Evolutionary conservation across 768 basidiomycete genomes (phyloP).

Genomic region (Floccularia luteovirens): DNA sequence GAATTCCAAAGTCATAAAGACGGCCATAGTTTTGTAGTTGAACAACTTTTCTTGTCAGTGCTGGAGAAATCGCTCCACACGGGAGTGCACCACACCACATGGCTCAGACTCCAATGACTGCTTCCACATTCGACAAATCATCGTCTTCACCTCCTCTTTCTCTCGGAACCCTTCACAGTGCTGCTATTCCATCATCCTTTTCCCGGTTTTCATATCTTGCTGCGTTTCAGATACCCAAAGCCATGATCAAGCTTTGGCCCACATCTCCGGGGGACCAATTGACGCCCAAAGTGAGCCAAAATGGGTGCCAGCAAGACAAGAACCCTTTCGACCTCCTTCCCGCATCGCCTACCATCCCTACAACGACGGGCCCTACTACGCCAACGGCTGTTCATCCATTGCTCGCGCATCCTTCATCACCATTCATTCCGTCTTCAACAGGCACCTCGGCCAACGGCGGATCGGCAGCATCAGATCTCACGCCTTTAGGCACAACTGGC

Average conservation of each 20-base stretch:
- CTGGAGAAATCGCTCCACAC: conserved; percentile 5
- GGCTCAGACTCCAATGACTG: not conserved
- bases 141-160: conserved; percentile 7
- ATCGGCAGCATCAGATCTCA: conserved; percentile 35
- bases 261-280: conserved; percentile 41
- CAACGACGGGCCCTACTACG: conserved; percentile 15
- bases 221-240: conserved; percentile 13
- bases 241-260: conserved; percentile 71
- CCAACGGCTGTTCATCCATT: conserved; percentile 31
- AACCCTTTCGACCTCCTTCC: conserved; percentile 58
- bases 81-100: conserved; percentile 8
- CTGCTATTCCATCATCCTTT: conserved; percentile 5
- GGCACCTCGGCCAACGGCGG: conserved; percentile 24
- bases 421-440: conserved; percentile 18
- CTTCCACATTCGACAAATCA: not conserved
- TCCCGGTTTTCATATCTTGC: conserved; percentile 14
- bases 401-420: conserved; percentile 16
- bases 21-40: too few species aligned
- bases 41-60: too few species aligned
- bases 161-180: conserved; percentile 8
- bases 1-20: too few species aligned
- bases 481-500: conserved; percentile 32
- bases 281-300: conserved; percentile 44
- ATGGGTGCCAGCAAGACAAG: conserved; percentile 23
- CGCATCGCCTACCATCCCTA: conserved; percentile 5